Conservation (phyloP, 2,329 filamentous ascomycete genomes). For the Colletotrichum trifolii region DNA sequence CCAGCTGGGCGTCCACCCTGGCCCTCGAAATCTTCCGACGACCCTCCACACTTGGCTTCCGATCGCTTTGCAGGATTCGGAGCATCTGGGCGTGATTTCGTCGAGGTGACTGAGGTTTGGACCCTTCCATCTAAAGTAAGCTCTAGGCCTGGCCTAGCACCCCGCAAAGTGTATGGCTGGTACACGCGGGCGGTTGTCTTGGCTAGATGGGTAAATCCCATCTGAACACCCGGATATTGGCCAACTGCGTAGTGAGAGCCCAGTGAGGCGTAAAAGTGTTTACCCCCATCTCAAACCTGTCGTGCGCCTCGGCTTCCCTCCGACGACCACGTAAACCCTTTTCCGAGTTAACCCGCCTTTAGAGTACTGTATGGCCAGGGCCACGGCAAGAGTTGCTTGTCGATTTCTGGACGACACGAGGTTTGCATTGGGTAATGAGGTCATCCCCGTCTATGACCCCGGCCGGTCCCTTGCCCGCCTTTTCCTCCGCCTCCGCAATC, state of each 20-base stretch:
- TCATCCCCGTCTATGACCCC: conserved; percentile 31
- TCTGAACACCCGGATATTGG: too few relatives aligned
- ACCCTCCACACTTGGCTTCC: background rate
- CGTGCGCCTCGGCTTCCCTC: conserved; percentile 25
- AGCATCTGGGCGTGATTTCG: too few relatives aligned
- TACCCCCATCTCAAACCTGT: background rate
- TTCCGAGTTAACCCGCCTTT: background rate
- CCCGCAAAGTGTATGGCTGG: too few relatives aligned
- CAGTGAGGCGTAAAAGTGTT: background rate
- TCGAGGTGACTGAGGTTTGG: too few relatives aligned
- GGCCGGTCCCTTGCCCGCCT: conserved; percentile 17
- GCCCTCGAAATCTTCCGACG: background rate
- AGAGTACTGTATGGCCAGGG: background rate
- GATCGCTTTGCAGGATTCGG: background rate
- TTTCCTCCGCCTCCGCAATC: conserved; percentile 25
- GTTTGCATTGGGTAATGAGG: conserved; percentile 17
- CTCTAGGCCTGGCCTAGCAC: too few relatives aligned
- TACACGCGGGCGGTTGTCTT: too few relatives aligned
- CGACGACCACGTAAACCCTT: background rate
- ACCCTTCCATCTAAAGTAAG: too few relatives aligned
- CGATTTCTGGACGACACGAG: background rate
- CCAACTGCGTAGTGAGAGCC: too few relatives aligned
- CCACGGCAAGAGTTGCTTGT: conserved; percentile 1
- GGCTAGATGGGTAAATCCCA: too few relatives aligned
- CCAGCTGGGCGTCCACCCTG: background rate